Conservation (phyloP, 768 basidiomycete genomes). For the Thelephora ganbajun region DNA sequence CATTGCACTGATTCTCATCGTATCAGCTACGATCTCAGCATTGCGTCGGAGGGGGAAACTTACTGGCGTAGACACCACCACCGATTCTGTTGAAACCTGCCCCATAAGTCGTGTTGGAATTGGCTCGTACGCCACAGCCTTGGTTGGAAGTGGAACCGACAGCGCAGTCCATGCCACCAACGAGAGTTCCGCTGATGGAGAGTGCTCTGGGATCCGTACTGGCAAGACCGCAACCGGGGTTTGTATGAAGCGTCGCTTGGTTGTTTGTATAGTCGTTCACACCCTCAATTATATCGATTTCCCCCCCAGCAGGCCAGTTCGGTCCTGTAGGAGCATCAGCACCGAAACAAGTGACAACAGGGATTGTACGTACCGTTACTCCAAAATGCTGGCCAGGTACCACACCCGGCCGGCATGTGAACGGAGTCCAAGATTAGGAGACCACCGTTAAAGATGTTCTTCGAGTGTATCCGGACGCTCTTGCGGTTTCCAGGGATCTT, state of each 20-base stretch:
- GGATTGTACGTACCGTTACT: constrained; percentile 17
- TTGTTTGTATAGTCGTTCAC: constrained; percentile 70
- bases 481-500: constrained; percentile 52
- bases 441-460: constrained; percentile 43
- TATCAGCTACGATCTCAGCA: constrained; percentile 6
- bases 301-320: constrained; percentile 53
- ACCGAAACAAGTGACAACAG: not conserved
- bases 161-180: constrained; percentile 60
- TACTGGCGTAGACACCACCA: constrained; percentile 86
- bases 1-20: constrained; percentile 43
- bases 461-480: constrained; percentile 66
- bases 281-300: constrained; percentile 80
- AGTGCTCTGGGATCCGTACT: constrained; percentile 31
- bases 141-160: constrained; percentile 33
- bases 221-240: constrained; percentile 51
- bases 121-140: constrained; percentile 70
- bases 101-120: constrained; percentile 57
- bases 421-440: constrained; percentile 72
- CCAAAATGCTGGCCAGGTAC: constrained; percentile 57
- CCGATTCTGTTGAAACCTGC: constrained; percentile 70
- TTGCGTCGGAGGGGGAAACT: constrained; percentile 18
- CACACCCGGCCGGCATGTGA: constrained; percentile 88
- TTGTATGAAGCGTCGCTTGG: constrained; percentile 74
- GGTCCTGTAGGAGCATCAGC: constrained; percentile 20
- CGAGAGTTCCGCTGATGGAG: constrained; percentile 46